Evolutionary conservation across 768 basidiomycete genomes (phyloP).

Genomic region (Calocybe gangraenosa): DNA sequence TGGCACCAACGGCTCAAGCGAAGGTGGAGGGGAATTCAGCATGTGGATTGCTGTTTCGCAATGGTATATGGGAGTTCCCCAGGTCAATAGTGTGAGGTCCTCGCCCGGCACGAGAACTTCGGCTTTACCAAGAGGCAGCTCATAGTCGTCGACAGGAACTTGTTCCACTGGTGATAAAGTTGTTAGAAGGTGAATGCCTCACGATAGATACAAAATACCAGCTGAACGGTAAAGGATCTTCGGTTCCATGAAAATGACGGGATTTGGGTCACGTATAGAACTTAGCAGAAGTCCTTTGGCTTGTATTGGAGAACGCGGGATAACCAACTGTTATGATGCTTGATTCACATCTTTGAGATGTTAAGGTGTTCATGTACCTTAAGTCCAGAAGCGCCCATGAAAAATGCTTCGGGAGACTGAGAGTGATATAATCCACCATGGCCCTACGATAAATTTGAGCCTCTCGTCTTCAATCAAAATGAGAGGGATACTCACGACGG

Average conservation of each 20-base stretch:
- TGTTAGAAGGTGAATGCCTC: neutral
- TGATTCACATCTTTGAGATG: neutral
- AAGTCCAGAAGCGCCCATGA: constrained; percentile 84
- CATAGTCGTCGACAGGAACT: constrained; percentile 85
- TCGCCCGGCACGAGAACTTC: constrained; percentile 71
- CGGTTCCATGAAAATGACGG: constrained; percentile 94
- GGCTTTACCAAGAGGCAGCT: constrained; percentile 78
- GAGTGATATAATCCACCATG: constrained; percentile 95
- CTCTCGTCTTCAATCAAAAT: constrained; percentile 1
- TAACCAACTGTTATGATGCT: constrained; percentile 54
- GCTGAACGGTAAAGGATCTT: constrained; percentile 91
- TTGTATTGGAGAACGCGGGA: constrained; percentile 91
- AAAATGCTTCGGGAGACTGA: constrained; percentile 93
- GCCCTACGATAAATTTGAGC: constrained; percentile 29
- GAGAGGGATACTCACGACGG: constrained; percentile 52
- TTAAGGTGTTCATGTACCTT: constrained; percentile 49
- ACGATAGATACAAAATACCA: constrained; percentile 32
- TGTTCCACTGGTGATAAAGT: constrained; percentile 63
- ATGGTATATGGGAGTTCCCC: constrained; percentile 92
- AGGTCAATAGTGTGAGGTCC: constrained; percentile 87
- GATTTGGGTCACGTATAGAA: constrained; percentile 89
- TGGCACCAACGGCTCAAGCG: constrained; percentile 65
- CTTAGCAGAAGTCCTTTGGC: constrained; percentile 89
- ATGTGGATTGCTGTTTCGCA: constrained; percentile 82
- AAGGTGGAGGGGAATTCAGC: constrained; percentile 59